These are phyloP conservation scores for Aspergillus olivimuriae DNA, from an alignment of 495 filamentous ascomycete species.

Conservation along the genomic window DNA sequence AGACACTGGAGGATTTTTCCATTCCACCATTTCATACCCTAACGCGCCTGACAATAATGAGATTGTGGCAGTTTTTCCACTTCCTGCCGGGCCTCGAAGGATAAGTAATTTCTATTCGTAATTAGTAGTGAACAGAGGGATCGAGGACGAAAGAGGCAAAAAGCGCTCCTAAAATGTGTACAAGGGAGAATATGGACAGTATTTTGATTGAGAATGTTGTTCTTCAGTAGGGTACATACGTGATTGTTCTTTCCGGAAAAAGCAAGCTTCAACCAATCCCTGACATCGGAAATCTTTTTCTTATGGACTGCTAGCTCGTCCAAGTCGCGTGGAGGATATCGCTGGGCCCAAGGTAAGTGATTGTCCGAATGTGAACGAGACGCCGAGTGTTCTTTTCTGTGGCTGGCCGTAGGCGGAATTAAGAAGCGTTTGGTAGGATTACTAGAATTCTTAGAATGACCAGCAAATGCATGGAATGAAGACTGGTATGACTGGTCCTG, in stretches of 20 bases:
- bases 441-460: constrained; percentile 5
- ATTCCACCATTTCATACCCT: constrained; percentile 73
- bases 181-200: too few relatives aligned
- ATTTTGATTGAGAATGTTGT: too few relatives aligned
- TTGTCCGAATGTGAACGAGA: constrained; percentile 7
- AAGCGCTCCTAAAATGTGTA: too few relatives aligned
- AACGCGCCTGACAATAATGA: constrained; percentile 66
- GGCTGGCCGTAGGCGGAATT: constrained; percentile 11
- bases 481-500: neutral
- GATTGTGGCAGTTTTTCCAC: constrained; percentile 86
- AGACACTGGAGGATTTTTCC: constrained; percentile 70
- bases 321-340: constrained; percentile 65
- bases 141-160: too few relatives aligned
- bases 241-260: constrained; percentile 49
- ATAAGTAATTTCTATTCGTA: constrained; percentile 62
- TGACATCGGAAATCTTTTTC: constrained; percentile 83
- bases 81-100: constrained; percentile 85
- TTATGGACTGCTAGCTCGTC: constrained; percentile 88
- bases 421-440: constrained; percentile 22
- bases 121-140: neutral
- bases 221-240: constrained; percentile 22
- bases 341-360: constrained; percentile 73
- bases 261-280: constrained; percentile 69
- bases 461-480: neutral
- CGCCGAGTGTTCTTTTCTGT: neutral